phyloP scores from a whole-genome alignment of 2,329 filamentous ascomycete species.

The Blastomyces silverae region DNA sequence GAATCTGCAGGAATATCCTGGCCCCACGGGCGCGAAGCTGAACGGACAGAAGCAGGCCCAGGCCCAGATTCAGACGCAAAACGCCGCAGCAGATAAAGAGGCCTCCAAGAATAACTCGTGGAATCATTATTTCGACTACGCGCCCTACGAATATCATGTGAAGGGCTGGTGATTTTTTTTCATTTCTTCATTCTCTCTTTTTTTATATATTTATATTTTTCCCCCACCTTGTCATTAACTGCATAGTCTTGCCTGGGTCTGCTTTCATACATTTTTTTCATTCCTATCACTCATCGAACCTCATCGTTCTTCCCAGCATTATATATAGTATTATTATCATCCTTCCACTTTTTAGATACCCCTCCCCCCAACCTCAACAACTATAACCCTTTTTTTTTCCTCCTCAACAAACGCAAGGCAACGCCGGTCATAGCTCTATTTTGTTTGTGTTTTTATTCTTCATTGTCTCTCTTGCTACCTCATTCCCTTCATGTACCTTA shows the following conservation, averaged over 20 bases:
- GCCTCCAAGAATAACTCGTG: conserved; percentile 62
- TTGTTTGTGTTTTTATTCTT: background rate
- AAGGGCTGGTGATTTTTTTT: conserved; percentile 65
- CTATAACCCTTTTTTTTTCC: too few species aligned
- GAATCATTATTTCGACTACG: conserved; percentile 80
- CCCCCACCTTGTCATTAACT: too few species aligned
- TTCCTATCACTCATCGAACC: background rate
- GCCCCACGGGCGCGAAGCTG: conserved; percentile 45
- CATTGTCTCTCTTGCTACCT: background rate
- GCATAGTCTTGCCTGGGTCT: background rate
- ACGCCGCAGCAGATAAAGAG: conserved; percentile 43
- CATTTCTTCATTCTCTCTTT: background rate
- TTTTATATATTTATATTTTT: background rate
- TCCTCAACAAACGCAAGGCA: background rate
- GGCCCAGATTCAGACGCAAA: conserved; percentile 24
- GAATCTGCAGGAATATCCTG: conserved; percentile 76
- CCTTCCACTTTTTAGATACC: background rate
- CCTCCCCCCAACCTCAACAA: background rate
- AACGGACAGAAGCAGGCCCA: conserved; percentile 44
- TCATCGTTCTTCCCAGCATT: background rate
- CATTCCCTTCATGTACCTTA: background rate
- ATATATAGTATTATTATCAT: background rate
- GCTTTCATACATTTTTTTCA: background rate
- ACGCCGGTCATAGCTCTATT: background rate
- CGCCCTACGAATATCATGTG: conserved; percentile 75